Conservation (phyloP, 305 asterid species). For the Euphrasia arctica region DNA sequence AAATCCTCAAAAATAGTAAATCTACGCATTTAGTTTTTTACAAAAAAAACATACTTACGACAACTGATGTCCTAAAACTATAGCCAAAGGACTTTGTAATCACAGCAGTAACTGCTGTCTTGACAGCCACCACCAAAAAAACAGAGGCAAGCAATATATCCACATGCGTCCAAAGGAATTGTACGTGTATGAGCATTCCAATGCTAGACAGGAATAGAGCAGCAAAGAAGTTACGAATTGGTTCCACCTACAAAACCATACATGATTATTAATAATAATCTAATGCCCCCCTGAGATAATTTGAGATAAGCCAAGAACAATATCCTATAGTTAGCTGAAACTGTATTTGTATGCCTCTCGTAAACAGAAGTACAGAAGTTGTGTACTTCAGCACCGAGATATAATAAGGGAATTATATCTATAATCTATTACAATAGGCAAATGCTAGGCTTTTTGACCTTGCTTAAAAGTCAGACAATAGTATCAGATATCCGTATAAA, state of each 20-base stretch:
- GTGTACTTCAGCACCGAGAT: background rate
- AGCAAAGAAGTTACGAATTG: conserved; percentile 81
- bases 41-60: conserved; percentile 41
- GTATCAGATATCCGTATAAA: conserved; percentile 5
- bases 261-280: conserved; percentile 7
- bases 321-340: background rate
- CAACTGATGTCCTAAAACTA: conserved; percentile 57
- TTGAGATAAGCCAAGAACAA: conserved; percentile 1
- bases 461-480: conserved; percentile 3
- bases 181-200: conserved; percentile 82
- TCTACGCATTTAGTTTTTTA: conserved; percentile 8
- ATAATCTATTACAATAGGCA: conserved; percentile 3
- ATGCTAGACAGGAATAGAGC: conserved; percentile 87
- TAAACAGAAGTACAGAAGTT: background rate
- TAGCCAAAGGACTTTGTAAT: conserved; percentile 64
- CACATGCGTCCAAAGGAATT: conserved; percentile 87
- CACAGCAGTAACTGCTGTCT: conserved; percentile 59
- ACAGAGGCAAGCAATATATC: conserved; percentile 88
- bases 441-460: background rate
- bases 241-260: conserved; percentile 62
- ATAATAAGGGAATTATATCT: background rate
- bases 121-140: conserved; percentile 68
- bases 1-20: conserved; percentile 25
- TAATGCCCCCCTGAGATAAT: conserved; percentile 2
- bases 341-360: conserved; percentile 2